Base-by-base conservation (phyloP, 73 alveolate genomes). In the Paramecium sonneborni region DNA sequence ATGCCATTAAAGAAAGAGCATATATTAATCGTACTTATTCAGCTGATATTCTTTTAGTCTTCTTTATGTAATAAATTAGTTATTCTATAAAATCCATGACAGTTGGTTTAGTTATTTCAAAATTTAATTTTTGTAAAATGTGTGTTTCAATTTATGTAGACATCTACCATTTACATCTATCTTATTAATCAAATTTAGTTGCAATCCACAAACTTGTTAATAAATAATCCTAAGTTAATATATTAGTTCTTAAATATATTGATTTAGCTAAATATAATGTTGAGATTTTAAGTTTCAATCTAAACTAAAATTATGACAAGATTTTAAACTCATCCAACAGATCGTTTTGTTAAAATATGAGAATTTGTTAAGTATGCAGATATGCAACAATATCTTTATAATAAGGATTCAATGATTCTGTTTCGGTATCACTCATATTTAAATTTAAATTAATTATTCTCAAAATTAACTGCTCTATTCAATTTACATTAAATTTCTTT, bases 51-150 rank as follows among this genome's bases (percentile, higher is more conserved):
- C 26, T 26, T 12, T 32, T 62, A 11, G 84, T 62, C 39, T 62
- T 62, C 24, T 62, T 62, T 5, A 62, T 62, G 46, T 26, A 62
- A 62, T 62, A 62, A 24, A 62, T 26, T 12, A 62, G 10, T 62
- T 62, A 28, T 62, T 62, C 84, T 23, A 62, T 62, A 12, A 62
- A 62, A 62, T 62, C 84, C 84, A 62, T 62, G 10, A 24, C 84
- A 62, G 84, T 62, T 62, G 84, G 84, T 62, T 62, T 62, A 30
- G 84, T 62, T 21, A 62, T 62, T 62, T 62, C 84, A 62, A 62
- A 62, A 62, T 62, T 62, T 62, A 62, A 62, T 21, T 62, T 62
- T 62, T 62, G 84, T 62, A 62, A 62, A 62, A 62, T 62, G 26
- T 26, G 28, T 26, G 84, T 62, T 62, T 62, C 84, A 23, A 62